Base-by-base conservation (phyloP, 192 early-diverging fungal species). In the Funneliformis geosporum region DNA sequence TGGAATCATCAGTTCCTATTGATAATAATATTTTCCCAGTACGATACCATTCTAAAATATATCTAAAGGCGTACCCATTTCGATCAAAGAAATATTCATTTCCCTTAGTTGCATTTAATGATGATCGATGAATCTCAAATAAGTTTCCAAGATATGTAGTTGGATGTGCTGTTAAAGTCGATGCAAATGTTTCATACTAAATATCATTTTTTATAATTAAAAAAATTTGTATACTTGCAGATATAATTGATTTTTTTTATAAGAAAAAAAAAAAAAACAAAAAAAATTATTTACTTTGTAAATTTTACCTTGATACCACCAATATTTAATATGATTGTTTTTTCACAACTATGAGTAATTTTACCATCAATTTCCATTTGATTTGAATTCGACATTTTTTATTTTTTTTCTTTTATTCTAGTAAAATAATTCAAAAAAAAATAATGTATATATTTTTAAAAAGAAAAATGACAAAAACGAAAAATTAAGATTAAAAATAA, bases 51-150 rank as follows among this genome's bases (percentile, higher is more conserved):
- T 74, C 73, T 18, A 74, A 38, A 27, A 74, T 25, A 28, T 62
- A 46, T 27, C 28, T 33, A 71, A 74, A 74, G 27, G 73, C 73
- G n/a, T 74, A 18, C 11, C 73, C 73, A 65, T 74, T 61, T 65
- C 73, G 16, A 61, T 74, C 73, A 23, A 74, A 74, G 50, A 74
- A 74, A 40, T 69, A 74, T 74, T 74, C 73, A 27, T 74, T 62
- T 5, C 25, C 43, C 8, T 74, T 40, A 28, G 11, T n/a, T 11
- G 50, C 14, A 27, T 18, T 2, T 8, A 73, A 25, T 11, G 70
- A 9, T 46, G 28, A 44, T 46, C 18, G 43, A 40, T 74, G n/a
- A n/a, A n/a, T 74, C 11, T 18, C 46, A 64, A 74, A 74, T n/a
- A 74, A 21, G 25, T 14, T 74, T 5, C 73, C 73, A 33, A 74